These are phyloP conservation scores for Euphrasia confusa DNA, from an alignment of 257 asterid genomes.

Conservation along the genomic window DNA sequence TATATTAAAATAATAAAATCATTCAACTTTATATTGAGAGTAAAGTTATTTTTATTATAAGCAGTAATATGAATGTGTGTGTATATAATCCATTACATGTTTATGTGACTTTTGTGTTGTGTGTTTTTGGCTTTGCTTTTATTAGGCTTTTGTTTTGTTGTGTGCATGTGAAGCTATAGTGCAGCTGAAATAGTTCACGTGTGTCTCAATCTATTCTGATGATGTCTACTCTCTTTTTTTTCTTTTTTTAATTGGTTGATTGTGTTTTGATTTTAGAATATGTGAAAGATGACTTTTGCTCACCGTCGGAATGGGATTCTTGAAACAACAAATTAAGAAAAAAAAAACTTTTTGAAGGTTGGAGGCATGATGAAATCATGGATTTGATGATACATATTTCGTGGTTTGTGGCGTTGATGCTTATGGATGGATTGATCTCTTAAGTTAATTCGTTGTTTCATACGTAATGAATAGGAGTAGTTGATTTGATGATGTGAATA, in stretches of 20 bases:
- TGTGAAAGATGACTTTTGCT: neutral
- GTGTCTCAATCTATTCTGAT: slow-evolving; percentile 6
- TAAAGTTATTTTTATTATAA: too few relatives aligned
- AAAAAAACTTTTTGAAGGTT: neutral
- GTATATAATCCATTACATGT: too few relatives aligned
- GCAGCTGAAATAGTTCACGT: slow-evolving; percentile 4
- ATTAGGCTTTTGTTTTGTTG: neutral
- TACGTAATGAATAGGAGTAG: too few relatives aligned
- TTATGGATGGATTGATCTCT: too few relatives aligned
- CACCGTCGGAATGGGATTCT: neutral
- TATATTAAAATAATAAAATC: too few relatives aligned
- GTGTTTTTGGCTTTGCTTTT: neutral
- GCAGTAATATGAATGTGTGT: too few relatives aligned
- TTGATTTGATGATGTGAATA: too few relatives aligned
- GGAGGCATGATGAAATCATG: too few relatives aligned
- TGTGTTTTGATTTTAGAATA: neutral
- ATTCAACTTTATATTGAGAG: too few relatives aligned
- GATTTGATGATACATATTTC: too few relatives aligned
- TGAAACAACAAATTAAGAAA: neutral
- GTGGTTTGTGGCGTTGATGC: too few relatives aligned
- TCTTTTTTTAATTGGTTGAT: neutral
- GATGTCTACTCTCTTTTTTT: neutral
- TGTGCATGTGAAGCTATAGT: slow-evolving; percentile 5
- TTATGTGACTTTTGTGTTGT: neutral
- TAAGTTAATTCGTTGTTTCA: too few relatives aligned